Base-by-base conservation (phyloP, 805 yeast genomes). In the Kodamaea fukazawae region DNA sequence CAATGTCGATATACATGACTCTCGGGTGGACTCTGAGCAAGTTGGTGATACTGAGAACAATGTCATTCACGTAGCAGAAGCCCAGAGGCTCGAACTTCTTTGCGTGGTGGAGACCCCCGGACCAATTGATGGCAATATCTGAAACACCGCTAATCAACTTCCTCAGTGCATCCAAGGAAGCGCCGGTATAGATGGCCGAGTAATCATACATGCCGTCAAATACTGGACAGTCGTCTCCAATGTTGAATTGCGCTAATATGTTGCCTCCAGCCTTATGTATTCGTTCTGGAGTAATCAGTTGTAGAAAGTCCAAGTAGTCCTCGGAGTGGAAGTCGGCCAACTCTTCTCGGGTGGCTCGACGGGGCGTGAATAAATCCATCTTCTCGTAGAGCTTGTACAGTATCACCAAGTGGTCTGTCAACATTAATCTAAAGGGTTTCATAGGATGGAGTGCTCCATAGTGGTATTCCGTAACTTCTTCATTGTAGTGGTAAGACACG, bases 101-200 rank as follows among this genome's bases (percentile, higher is more conserved):
- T 4, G 98, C 98, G 65, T 91, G 98, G 62, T 91, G 98, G 34
- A 91, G 71, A 2, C 98, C 98, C 29, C 98, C 98, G 9, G 95
- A 86, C 86, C 95, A 91, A 64, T 91, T 91, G 44, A 91, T 85
- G 31, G 97, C 97, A 34, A 91, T 86, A 60, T 90, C 98, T 53
- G 91, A 83, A 72, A 83, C 84, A 12, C 91, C 95, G 44, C 85
- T 75, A 40, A 86, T 83, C 34, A 90, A 70, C 49, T 93, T 83
- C 20, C 95, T 79, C 2, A 96, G 86, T 14, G 96, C 97, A 63
- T 87, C 96, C 70, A 91, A 73, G 9, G 96, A 85, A 8, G 96
- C 96, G 12, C 99, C 99, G 3, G 96, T 86, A 42, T 89, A 86
- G 34, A 87, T 81, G 33, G 87, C 76, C 49, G 93, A 83, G 60